Evolutionary conservation across 495 filamentous ascomycete genomes (phyloP).

Genomic region (Hypoxylon rickii): DNA sequence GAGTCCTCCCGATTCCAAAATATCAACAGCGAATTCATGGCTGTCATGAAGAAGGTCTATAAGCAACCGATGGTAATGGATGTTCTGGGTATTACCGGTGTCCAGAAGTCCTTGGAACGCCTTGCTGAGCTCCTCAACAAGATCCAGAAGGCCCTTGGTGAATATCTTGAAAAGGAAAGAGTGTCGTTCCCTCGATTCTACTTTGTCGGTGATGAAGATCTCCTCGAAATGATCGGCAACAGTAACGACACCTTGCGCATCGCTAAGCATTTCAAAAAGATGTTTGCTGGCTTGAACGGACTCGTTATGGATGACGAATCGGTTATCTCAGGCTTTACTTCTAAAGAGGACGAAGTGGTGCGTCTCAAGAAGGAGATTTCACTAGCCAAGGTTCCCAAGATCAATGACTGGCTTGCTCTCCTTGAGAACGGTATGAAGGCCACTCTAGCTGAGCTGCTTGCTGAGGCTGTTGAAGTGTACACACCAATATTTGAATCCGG

Average conservation of each 20-base stretch:
- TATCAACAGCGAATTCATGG: constrained; percentile 97
- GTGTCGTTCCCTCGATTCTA: constrained; percentile 98
- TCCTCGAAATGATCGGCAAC: constrained; percentile 99
- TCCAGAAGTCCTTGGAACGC: constrained; percentile 93
- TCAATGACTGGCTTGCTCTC: constrained; percentile 96
- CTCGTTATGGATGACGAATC: constrained; percentile 89
- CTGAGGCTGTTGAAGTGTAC: constrained; percentile 81
- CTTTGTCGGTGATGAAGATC: constrained; percentile 97
- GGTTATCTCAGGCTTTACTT: constrained; percentile 87
- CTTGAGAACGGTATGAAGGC: constrained; percentile 93
- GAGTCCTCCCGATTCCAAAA: constrained; percentile 97
- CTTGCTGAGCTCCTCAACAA: constrained; percentile 95
- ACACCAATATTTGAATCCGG: constrained; percentile 69
- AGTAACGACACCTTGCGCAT: constrained; percentile 95
- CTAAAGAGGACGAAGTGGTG: constrained; percentile 93
- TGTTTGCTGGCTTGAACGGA: constrained; percentile 95
- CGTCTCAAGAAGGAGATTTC: constrained; percentile 87
- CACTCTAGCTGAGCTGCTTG: constrained; percentile 86
- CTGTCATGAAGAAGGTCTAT: constrained; percentile 98
- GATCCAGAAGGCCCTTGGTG: constrained; percentile 97
- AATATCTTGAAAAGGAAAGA: constrained; percentile 96
- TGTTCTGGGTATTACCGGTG: constrained; percentile 90
- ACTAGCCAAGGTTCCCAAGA: constrained; percentile 86
- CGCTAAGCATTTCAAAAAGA: constrained; percentile 98
- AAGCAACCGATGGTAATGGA: constrained; percentile 93